Conservation (phyloP, 164 flowering plant species). For the Echeveria elegans region DNA sequence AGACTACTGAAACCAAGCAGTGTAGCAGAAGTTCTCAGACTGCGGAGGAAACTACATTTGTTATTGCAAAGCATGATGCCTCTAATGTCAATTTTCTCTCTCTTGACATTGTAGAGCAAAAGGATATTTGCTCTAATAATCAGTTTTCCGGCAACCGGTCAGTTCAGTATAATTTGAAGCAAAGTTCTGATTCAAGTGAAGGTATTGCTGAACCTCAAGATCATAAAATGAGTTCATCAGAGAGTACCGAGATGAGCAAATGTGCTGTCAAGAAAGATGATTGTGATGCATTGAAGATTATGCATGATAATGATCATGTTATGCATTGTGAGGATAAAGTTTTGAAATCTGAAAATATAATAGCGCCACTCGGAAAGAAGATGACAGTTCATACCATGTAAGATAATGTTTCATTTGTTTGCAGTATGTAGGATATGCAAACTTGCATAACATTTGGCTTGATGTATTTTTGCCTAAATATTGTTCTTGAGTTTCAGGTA, state of each 20-base stretch:
- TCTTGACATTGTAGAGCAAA: constrained; percentile 13
- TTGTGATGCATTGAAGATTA: constrained; percentile 10
- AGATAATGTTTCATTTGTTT: constrained; percentile 16
- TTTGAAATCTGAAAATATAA: constrained; percentile 15
- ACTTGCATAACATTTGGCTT: not conserved
- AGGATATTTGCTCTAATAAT: constrained; percentile 9
- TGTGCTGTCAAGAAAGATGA: constrained; percentile 16
- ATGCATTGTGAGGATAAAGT: constrained; percentile 13
- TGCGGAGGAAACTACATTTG: constrained; percentile 11
- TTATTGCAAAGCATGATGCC: constrained; percentile 2
- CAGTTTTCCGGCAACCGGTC: constrained; percentile 12
- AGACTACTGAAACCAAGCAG: constrained; percentile 14
- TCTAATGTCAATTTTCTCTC: constrained; percentile 11
- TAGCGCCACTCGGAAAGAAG: constrained; percentile 18
- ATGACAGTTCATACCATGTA: constrained; percentile 28
- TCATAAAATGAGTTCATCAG: constrained; percentile 14
- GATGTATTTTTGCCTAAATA: not conserved
- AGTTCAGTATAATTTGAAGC: constrained; percentile 14
- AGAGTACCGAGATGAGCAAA: constrained; percentile 8
- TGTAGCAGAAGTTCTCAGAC: constrained; percentile 5
- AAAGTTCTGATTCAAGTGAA: constrained; percentile 14
- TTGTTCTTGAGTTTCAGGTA: constrained; percentile 21
- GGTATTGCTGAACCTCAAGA: constrained; percentile 15
- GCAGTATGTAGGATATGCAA: too few relatives aligned
- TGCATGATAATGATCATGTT: constrained; percentile 12